These are phyloP conservation scores for Anacardium occidentale DNA, from an alignment of 345 rosid genomes.

Conservation along the genomic window DNA sequence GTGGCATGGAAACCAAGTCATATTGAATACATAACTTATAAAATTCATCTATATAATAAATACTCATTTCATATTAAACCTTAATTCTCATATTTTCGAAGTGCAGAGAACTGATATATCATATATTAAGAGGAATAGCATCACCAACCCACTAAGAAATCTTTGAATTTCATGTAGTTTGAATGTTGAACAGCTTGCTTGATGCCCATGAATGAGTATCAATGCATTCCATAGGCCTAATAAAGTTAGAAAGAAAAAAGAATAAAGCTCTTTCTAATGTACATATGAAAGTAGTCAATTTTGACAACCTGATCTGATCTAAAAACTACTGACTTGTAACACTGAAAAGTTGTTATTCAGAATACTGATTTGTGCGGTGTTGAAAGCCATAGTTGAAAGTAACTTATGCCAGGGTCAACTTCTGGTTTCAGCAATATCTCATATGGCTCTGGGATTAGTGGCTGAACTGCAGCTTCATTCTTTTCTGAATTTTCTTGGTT, in stretches of 20 bases:
- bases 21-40: too few species aligned
- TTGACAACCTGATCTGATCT: constrained; percentile 4
- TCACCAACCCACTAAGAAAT: constrained; percentile 5
- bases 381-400: neutral
- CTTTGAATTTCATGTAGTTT: neutral
- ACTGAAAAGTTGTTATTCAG: neutral
- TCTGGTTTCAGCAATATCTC: constrained; percentile 15
- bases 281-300: constrained; percentile 6
- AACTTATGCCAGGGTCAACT: constrained; percentile 10
- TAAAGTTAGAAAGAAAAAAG: constrained; percentile 3
- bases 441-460: neutral
- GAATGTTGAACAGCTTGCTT: neutral
- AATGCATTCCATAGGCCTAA: neutral
- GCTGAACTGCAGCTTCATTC: neutral
- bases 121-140: neutral
- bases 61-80: too few species aligned
- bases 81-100: neutral
- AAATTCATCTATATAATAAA: too few species aligned
- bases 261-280: neutral
- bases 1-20: too few species aligned
- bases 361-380: neutral
- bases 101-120: neutral
- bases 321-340: neutral
- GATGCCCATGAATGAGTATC: neutral
- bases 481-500: constrained; percentile 11